Evolutionary conservation across 2,329 filamentous ascomycete species (phyloP).

Genomic region (Fonsecaea nubica): DNA sequence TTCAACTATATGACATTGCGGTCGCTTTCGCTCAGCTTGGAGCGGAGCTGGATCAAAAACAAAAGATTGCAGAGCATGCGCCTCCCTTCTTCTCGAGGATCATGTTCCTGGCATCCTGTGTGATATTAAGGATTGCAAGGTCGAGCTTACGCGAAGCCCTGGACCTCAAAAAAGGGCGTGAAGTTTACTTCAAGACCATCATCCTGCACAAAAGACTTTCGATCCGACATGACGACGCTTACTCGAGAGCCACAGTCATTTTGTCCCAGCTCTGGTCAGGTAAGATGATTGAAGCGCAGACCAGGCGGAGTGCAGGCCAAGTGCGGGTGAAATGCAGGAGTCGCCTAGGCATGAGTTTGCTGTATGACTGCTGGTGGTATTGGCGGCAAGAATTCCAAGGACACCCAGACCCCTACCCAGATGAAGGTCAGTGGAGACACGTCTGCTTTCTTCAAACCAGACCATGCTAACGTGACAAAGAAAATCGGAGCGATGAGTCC

Average conservation of each 20-base stretch:
- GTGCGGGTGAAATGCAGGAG: background rate
- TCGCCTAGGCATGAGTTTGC: conserved; percentile 18
- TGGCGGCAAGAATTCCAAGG: conserved; percentile 24
- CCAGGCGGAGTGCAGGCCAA: background rate
- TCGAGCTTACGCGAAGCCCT: conserved; percentile 12
- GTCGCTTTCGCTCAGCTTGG: conserved; percentile 4
- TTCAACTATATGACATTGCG: conserved; percentile 3
- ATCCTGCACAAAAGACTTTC: conserved; percentile 6
- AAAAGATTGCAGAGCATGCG: background rate
- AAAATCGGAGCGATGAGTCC: background rate
- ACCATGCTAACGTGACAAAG: conserved; percentile 2
- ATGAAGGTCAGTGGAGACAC: background rate
- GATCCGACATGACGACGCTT: background rate
- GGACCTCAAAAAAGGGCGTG: conserved; percentile 5
- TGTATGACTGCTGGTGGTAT: conserved; percentile 25
- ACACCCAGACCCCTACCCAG: conserved; percentile 13
- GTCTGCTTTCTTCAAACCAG: background rate
- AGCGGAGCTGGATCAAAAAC: conserved; percentile 3
- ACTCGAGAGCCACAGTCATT: background rate
- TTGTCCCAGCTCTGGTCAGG: conserved; percentile 7
- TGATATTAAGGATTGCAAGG: conserved; percentile 5
- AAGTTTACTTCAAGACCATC: conserved; percentile 4
- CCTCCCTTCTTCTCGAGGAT: conserved; percentile 11
- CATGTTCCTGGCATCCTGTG: conserved; percentile 10
- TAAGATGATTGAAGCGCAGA: background rate